Percentiles rank a stretch among this genome's conserved stretches.
phyloP scores from a whole-genome alignment of 495 filamentous ascomycete species.

The Neurospora hispaniola region DNA sequence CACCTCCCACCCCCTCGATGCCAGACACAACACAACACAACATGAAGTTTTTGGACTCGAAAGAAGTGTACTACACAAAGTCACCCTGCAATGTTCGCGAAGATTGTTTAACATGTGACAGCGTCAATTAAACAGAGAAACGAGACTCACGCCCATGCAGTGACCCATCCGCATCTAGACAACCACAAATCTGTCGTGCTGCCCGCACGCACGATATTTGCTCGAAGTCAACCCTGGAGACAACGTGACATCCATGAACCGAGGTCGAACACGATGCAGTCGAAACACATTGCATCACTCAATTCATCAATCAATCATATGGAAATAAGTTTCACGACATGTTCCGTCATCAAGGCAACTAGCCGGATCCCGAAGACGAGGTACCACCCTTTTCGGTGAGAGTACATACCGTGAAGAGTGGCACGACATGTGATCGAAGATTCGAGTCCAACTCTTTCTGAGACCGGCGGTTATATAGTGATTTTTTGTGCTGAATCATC shows the following conservation, averaged over 20 bases:
- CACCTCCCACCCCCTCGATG: neutral
- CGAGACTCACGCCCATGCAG: neutral
- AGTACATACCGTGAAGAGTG: neutral
- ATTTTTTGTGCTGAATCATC: neutral
- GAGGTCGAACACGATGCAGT: neutral
- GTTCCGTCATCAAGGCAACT: neutral
- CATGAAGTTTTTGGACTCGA: neutral
- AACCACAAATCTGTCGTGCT: neutral
- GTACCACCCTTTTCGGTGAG: neutral
- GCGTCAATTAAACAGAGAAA: neutral
- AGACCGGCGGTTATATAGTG: neutral
- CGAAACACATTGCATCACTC: neutral
- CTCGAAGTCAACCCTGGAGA: neutral
- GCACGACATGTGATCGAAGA: neutral
- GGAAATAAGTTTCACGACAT: neutral
- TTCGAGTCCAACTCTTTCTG: neutral
- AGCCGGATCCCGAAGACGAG: neutral
- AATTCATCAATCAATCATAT: neutral
- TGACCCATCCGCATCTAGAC: neutral
- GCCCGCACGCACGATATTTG: neutral
- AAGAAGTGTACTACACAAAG: neutral
- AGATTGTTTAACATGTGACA: neutral
- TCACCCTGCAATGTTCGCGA: neutral
- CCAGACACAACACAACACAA: neutral
- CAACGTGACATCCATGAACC: neutral